Evolutionary conservation across 2,329 filamentous ascomycete genomes (phyloP).

Genomic region (Scleromitrula shiraiana): DNA sequence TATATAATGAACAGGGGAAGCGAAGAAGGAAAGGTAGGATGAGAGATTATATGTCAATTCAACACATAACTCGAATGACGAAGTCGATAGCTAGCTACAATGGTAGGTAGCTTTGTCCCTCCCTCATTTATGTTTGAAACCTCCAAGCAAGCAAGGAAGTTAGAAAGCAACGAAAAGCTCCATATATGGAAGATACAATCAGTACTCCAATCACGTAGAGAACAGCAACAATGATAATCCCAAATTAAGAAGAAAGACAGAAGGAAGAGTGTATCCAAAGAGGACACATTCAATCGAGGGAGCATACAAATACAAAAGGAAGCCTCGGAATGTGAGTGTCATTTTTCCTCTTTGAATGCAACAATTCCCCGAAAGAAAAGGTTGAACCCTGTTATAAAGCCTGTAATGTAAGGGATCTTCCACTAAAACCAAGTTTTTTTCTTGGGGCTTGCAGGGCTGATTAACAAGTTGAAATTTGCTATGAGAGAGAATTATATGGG

Average conservation of each 20-base stretch:
- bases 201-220: too few species aligned
- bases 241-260: too few species aligned
- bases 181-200: too few species aligned
- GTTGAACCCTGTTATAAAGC: neutral
- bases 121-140: neutral
- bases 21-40: neutral
- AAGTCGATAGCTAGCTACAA: constrained; percentile 1
- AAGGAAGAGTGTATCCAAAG: too few species aligned
- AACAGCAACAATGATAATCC: too few species aligned
- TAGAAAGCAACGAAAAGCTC: neutral
- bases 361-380: neutral
- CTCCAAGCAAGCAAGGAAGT: neutral
- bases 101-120: constrained; percentile 1
- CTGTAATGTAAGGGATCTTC: neutral
- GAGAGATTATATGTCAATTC: neutral
- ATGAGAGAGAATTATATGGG: too few species aligned
- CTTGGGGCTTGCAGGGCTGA: too few species aligned
- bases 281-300: too few species aligned
- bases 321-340: neutral
- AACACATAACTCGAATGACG: constrained; percentile 3
- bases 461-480: too few species aligned
- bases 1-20: neutral
- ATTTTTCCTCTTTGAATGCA: neutral
- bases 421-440: neutral
- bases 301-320: too few species aligned